Conservation (phyloP, 1,139 yeast species). For the Geotrichum restrictum region DNA sequence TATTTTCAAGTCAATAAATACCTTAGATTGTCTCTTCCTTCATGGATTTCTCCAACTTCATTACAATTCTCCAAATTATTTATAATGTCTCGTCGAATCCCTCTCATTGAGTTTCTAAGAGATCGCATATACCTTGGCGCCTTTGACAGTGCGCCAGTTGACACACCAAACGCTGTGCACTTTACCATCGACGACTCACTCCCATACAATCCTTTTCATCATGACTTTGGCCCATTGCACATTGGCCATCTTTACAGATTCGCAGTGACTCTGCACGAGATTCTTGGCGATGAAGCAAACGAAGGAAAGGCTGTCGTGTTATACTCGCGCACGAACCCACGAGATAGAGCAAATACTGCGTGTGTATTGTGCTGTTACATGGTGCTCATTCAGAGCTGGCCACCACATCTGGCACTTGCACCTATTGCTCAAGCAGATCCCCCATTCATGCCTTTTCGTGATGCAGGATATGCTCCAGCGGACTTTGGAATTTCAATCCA, state of each 20-base stretch:
- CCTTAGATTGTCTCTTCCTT: not conserved
- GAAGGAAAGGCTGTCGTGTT: constrained; percentile 87
- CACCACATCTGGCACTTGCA: constrained; percentile 94
- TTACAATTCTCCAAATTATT: not conserved
- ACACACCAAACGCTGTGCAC: constrained; percentile 70
- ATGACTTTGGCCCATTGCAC: constrained; percentile 94
- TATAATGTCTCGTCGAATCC: constrained; percentile 25
- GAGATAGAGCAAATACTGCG: constrained; percentile 88
- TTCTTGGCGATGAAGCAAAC: constrained; percentile 77
- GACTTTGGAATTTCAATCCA: constrained; percentile 91
- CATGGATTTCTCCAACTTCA: not conserved
- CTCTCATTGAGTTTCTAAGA: constrained; percentile 41
- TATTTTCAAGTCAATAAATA: not conserved
- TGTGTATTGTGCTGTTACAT: constrained; percentile 90
- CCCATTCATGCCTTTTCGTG: constrained; percentile 91
- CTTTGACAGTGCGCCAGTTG: constrained; percentile 72
- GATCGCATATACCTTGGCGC: constrained; percentile 91
- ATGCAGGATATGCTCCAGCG: constrained; percentile 94
- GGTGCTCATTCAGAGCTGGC: constrained; percentile 95
- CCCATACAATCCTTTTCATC: constrained; percentile 87
- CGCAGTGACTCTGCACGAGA: constrained; percentile 90
- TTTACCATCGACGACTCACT: constrained; percentile 90
- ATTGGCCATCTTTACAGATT: constrained; percentile 89
- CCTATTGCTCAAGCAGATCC: constrained; percentile 91
- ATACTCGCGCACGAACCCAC: constrained; percentile 76